phyloP scores from a whole-genome alignment of 768 basidiomycete genomes.

The Boletellus ananiceps region DNA sequence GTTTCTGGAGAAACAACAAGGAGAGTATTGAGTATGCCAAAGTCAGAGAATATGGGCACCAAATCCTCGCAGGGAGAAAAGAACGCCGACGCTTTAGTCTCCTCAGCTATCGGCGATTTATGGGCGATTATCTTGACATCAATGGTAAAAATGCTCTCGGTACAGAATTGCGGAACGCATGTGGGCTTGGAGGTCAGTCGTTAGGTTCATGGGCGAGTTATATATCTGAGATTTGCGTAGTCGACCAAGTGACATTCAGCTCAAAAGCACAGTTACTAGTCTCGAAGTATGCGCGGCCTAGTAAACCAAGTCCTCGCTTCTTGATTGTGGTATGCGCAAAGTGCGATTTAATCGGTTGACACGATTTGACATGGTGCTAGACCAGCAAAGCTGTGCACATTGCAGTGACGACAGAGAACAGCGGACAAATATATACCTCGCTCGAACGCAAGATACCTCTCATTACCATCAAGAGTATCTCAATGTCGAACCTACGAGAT shows the following conservation, averaged over 20 bases:
- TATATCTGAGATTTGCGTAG: conserved; percentile 30
- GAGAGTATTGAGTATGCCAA: conserved; percentile 86
- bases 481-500: conserved; percentile 84
- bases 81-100: conserved; percentile 92
- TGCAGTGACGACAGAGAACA: conserved; percentile 54
- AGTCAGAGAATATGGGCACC: conserved; percentile 91
- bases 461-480: conserved; percentile 80
- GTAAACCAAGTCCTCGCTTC: conserved; percentile 88
- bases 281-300: conserved; percentile 80
- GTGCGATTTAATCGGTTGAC: neutral
- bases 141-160: conserved; percentile 79
- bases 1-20: conserved; percentile 99
- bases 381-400: conserved; percentile 77
- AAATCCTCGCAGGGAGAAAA: conserved; percentile 85
- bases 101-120: conserved; percentile 88
- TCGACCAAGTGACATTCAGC: conserved; percentile 82
- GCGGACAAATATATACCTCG: conserved; percentile 52
- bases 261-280: conserved; percentile 76
- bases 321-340: conserved; percentile 69
- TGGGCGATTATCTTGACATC: conserved; percentile 93
- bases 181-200: conserved; percentile 66
- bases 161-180: conserved; percentile 64
- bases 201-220: neutral
- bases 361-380: conserved; percentile 7
- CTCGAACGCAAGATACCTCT: conserved; percentile 89